phyloP scores from a whole-genome alignment of 768 basidiomycete species.

The Tulasnella calospora region DNA sequence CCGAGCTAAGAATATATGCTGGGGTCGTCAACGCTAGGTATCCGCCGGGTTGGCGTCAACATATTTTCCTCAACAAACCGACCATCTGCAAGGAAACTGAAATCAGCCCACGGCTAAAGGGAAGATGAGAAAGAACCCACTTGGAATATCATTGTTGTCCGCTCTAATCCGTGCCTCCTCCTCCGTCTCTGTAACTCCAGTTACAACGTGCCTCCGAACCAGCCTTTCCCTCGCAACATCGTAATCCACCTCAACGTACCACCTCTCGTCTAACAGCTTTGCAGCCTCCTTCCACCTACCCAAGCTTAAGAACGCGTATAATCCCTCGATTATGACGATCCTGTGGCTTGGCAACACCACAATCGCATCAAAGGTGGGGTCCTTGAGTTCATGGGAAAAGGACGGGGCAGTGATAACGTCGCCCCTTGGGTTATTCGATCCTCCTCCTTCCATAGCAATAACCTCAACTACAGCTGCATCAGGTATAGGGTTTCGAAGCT shows the following conservation, averaged over 20 bases:
- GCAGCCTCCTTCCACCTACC: constrained; percentile 68
- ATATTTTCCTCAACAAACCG: constrained; percentile 41
- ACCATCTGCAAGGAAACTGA: constrained; percentile 39
- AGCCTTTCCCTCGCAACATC: constrained; percentile 56
- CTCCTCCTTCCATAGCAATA: constrained; percentile 5
- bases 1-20: too few relatives aligned
- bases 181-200: constrained; percentile 61
- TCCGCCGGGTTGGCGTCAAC: constrained; percentile 41
- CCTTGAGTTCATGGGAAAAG: constrained; percentile 84
- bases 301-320: constrained; percentile 76
- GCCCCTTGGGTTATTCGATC: neutral
- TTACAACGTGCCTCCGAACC: constrained; percentile 68
- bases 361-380: constrained; percentile 62
- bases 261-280: constrained; percentile 65
- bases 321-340: constrained; percentile 80
- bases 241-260: constrained; percentile 61
- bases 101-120: constrained; percentile 30
- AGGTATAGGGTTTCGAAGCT: constrained; percentile 46
- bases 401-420: constrained; percentile 57
- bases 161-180: constrained; percentile 66
- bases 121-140: constrained; percentile 40
- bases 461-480: constrained; percentile 14
- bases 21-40: constrained; percentile 27
- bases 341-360: constrained; percentile 59
- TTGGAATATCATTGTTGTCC: constrained; percentile 72